Percentiles rank a stretch among this genome's conserved stretches.
Evolutionary conservation across 2,329 filamentous ascomycete genomes (phyloP).

Genomic region (Cordyceps javanica): DNA sequence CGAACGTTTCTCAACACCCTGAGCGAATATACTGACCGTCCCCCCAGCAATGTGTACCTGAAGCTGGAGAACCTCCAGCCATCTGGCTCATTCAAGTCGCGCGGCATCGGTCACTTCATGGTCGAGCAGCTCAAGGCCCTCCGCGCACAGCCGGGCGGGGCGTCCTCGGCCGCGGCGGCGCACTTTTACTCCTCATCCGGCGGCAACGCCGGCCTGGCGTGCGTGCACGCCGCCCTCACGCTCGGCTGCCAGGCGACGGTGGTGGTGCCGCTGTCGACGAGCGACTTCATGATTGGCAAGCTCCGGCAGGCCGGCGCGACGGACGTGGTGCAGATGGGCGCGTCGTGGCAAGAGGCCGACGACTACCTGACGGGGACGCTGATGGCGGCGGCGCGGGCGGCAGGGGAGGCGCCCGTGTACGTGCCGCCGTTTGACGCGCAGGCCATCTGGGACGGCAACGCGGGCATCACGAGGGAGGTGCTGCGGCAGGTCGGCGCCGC

Average conservation of each 20-base stretch:
- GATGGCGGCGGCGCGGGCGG: conserved; percentile 20
- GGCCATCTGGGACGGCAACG: conserved; percentile 60
- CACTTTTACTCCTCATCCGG: conserved; percentile 72
- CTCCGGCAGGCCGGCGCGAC: conserved; percentile 55
- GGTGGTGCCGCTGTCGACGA: conserved; percentile 61
- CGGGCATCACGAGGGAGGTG: conserved; percentile 46
- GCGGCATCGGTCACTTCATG: conserved; percentile 67
- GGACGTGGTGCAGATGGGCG: conserved; percentile 59
- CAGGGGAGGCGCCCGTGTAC: conserved; percentile 44
- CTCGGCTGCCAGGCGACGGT: conserved; percentile 62
- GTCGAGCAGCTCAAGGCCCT: conserved; percentile 35
- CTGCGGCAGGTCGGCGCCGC: conserved; percentile 27
- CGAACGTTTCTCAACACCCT: not conserved
- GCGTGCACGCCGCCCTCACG: conserved; percentile 61
- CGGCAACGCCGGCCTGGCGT: conserved; percentile 75
- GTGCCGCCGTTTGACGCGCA: conserved; percentile 61
- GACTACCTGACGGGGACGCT: conserved; percentile 54
- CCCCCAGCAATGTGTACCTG: conserved; percentile 62
- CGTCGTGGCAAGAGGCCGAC: conserved; percentile 64
- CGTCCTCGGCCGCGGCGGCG: conserved; percentile 6
- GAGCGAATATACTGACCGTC: not conserved
- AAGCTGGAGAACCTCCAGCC: conserved; percentile 80
- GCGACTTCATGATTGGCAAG: conserved; percentile 61
- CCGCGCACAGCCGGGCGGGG: conserved; percentile 8
- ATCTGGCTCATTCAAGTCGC: conserved; percentile 77